Percentiles rank a stretch among this genome's conserved stretches.
These are phyloP conservation scores for Orbilia javanica DNA, from an alignment of 2,329 filamentous ascomycete genomes.

Conservation along the genomic window DNA sequence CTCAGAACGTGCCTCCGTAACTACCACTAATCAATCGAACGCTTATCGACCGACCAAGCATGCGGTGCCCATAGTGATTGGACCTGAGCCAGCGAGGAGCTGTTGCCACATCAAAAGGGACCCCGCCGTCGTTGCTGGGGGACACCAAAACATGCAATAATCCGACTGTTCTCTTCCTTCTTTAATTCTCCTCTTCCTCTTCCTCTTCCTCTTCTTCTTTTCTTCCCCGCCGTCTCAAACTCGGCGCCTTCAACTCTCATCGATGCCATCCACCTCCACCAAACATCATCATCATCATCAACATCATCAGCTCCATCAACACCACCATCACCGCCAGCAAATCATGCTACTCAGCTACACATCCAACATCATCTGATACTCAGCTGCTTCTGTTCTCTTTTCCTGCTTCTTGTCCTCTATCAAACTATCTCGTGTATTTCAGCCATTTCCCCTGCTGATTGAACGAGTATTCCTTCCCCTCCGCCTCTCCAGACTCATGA, in stretches of 20 bases:
- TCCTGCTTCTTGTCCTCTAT: background rate
- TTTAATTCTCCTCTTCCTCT: background rate
- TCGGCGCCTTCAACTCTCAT: background rate
- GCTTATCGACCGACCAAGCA: no score
- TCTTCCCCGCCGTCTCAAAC: background rate
- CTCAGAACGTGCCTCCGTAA: no score
- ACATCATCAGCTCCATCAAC: no score
- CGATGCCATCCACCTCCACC: background rate
- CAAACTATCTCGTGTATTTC: background rate
- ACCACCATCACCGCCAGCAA: background rate
- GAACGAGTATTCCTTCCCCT: background rate
- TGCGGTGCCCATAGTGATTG: background rate
- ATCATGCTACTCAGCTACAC: background rate
- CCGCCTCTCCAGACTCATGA: background rate
- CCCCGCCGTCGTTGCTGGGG: background rate
- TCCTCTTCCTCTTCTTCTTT: background rate
- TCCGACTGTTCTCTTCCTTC: background rate
- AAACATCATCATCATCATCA: background rate
- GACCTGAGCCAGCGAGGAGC: background rate
- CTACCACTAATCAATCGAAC: no score
- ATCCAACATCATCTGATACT: background rate
- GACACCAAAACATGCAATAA: background rate
- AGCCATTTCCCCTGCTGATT: background rate
- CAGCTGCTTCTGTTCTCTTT: background rate
- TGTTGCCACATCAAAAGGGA: no score